Base-by-base conservation (phyloP, 345 rosid genomes). In the Bruguiera parviflora region DNA sequence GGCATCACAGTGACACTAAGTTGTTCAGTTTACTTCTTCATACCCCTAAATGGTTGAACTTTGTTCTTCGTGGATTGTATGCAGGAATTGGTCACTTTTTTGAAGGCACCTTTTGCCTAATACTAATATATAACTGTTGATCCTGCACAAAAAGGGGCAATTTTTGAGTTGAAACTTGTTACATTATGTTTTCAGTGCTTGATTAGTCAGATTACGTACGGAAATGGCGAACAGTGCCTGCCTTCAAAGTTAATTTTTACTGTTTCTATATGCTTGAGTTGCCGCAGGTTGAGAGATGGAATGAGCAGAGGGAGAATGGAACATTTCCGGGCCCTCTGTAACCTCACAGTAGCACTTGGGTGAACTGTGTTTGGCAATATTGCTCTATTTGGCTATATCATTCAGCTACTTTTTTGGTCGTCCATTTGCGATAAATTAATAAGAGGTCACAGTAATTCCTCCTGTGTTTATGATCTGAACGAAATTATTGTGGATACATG, bases 301-400 rank as follows among this genome's bases (percentile, higher is more conserved):
- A 91, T 47, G 97, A 91, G 80, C 97, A 91, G 78, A 87, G 92
- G 82, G 95, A 87, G 71, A 87, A 76, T 2, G 95, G 97, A 68
- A 86, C 84, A 22, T 91, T 91, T 82, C 87, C 95, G 21, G 95
- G 97, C 39, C 95, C 97, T 64, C 95, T 91, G 68, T 90, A 76
- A 83, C 57, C 64, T 59, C 58, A 8, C 16, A 8, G 28, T 18
- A 56, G 29, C 29, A 13, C 59, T 24, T 56, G 6, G 28, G 28
- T 56, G 59, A 24, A 10, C 6, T 9, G 11, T 55, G 15, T 24
- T 3, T 22, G 59, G 59, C 16, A 3, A 3, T 9, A 24, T 24
- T 6, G 59, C 59, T 56, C 29, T 15, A 0, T 4, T 22, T 22
- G 24, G 16, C 29, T 22, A 3, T 15, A 43, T 43, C 3, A 13